Base-by-base conservation (phyloP, 2,329 filamentous ascomycete species). In the Claviceps sorghi region DNA sequence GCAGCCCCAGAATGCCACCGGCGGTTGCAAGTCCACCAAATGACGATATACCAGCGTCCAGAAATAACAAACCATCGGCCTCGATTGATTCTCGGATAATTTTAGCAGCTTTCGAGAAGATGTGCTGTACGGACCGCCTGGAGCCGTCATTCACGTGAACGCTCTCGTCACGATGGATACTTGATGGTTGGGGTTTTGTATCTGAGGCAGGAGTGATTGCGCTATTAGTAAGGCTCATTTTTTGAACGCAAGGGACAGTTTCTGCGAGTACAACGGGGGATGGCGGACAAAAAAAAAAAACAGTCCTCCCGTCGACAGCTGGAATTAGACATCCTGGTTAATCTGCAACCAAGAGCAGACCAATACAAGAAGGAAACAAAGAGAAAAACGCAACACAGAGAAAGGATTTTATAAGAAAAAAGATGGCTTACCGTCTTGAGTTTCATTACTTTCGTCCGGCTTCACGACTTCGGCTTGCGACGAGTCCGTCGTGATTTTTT, bases 61-160 rank as follows among this genome's bases (percentile, higher is more conserved):
- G 62, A 59, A 63, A 62, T 2, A 64, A 40, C 15, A 63, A 61
- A 0, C 71, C 71, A 19, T 70, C 68, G 0, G 67, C 63, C 11
- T 70, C 67, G 4, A 75, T 60, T 0, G 70, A 68, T 36, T 72
- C 62, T 1, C 68, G 60, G 8, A 76, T 64, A 1, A 75, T 62
- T 26, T 67, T 67, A 10, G 72, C 69, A 11, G 73, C 74, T n/a
- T 69, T 71, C 0, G 67, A 66, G 48, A 74, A 72, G 4, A 73
- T 52, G 49, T 53, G 48, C 34, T 50, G 44, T 13, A 40, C 48
- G 22, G 52, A 53, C 44, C 43, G 44, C 11, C 34, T 47, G 3
- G 52, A 50, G 43, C 42, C 52, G 15, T 53, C 36, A 21, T 50
- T 50, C 5, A 53, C 48, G 26, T 42, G 36, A 13, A 45, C 41